Percentiles rank a stretch among this genome's conserved stretches.
Conservation (phyloP, 1,284 basidiomycete species). For the Cryptococcus sp. region DNA sequence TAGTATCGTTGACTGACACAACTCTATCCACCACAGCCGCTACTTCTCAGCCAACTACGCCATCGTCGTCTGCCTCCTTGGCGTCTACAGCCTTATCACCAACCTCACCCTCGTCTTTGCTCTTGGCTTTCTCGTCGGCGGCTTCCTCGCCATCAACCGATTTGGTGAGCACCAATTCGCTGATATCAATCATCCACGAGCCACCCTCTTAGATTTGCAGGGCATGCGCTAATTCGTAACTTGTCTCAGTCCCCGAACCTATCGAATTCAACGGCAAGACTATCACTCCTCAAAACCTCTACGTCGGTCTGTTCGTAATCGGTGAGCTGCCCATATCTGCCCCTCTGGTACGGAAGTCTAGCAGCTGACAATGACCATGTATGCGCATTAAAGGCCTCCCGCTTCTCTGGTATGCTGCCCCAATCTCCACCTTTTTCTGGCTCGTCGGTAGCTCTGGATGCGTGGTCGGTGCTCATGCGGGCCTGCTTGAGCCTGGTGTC, state of each 20-base stretch:
- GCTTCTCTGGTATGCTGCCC: conserved; percentile 51
- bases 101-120: conserved; percentile 80
- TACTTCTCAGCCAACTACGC: conserved; percentile 93
- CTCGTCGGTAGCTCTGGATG: conserved; percentile 51
- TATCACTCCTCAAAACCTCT: conserved; percentile 61
- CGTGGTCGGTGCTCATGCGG: conserved; percentile 58
- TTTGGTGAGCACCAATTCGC: conserved; percentile 66
- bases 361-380: conserved; percentile 3
- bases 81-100: conserved; percentile 85
- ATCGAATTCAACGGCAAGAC: conserved; percentile 56
- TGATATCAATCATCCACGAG: background rate
- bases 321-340: conserved; percentile 28
- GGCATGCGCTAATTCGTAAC: background rate
- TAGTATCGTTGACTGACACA: too few species aligned
- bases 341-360: conserved; percentile 3
- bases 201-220: background rate
- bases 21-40: conserved; percentile 47
- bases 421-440: conserved; percentile 54
- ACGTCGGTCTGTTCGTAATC: conserved; percentile 60
- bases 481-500: conserved; percentile 59
- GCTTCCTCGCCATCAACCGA: conserved; percentile 85
- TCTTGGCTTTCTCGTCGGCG: conserved; percentile 84
- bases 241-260: conserved; percentile 43
- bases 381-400: conserved; percentile 40
- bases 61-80: conserved; percentile 75